Base-by-base conservation (phyloP, 1,139 yeast genomes). In the Yamadazyma kanchanaburiensis region DNA sequence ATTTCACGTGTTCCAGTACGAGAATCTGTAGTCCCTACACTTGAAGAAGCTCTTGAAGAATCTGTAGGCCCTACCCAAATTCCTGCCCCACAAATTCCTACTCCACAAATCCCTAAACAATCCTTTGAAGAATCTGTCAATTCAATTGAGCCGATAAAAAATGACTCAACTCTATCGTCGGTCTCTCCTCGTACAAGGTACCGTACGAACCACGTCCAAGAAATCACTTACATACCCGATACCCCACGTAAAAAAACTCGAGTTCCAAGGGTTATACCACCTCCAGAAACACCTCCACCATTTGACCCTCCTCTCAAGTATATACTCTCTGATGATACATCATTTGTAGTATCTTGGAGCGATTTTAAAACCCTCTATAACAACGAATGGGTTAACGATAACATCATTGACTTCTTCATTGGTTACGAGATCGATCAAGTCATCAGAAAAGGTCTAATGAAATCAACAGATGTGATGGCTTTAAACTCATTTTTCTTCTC, bases 401-500 rank as follows among this genome's bases (percentile, higher is more conserved):
- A 79, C 0, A 63, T 83, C 25, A 77, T 83, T 28, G 94, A 83
- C 49, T 83, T 83, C 48, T 82, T 82, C 46, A 61, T 80, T 15
- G 75, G 74, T 35, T 80, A 70, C 48, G 75, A 71, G 40, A 55
- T 69, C 6, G 79, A 79, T 20, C 47, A 56, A 20, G 70, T 68
- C 25, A 38, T 60, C 6, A 32, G 45, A 23, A 42, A 45, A 13
- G 34, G 42, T 5, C 22, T 44, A 5, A 33, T 64, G 10, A 31
- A 33, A 9, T 41, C 51, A 4, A 34, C 47, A 1, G 63, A 59
- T 3, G 70, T 81, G 2, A 75, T 80, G 49, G 69, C 88, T 2
- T 76, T 91, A 54, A 86, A 87, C 48, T 83, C 96, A 0, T 94
- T 86, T 51, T 89, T 94, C 53, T 91, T 74, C 58, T 74, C 84